Conservation (phyloP, 495 filamentous ascomycete genomes). For the Hypomontagnella monticulosa region DNA sequence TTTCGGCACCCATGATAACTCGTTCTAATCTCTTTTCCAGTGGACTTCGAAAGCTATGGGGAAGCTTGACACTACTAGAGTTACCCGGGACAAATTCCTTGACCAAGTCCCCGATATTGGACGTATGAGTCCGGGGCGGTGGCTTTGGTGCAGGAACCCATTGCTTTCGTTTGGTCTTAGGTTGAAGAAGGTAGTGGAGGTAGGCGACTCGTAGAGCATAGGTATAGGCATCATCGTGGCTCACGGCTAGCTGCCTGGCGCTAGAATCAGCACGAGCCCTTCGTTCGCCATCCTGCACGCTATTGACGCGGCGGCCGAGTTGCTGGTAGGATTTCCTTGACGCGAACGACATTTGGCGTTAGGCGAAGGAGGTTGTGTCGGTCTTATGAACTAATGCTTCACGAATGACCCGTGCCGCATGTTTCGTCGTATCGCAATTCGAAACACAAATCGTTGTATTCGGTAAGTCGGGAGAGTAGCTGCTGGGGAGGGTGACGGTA, state of each 20-base stretch:
- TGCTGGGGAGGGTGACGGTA: background rate
- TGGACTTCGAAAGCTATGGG: conserved; percentile 69
- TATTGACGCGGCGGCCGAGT: conserved; percentile 55
- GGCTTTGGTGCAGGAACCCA: conserved; percentile 74
- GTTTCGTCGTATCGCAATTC: conserved; percentile 16
- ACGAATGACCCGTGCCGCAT: conserved; percentile 27
- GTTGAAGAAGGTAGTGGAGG: conserved; percentile 91
- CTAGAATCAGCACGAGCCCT: conserved; percentile 51
- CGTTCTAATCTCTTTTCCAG: conserved; percentile 80
- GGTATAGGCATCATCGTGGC: conserved; percentile 81
- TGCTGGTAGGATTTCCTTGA: conserved; percentile 51
- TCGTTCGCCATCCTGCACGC: conserved; percentile 51
- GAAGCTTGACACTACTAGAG: conserved; percentile 55
- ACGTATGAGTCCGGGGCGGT: conserved; percentile 70
- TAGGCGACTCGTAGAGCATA: conserved; percentile 92
- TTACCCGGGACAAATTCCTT: conserved; percentile 61
- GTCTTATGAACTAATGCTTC: conserved; percentile 26
- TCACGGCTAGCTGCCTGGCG: conserved; percentile 52
- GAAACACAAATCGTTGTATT: background rate
- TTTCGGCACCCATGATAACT: conserved; percentile 75
- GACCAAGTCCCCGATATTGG: conserved; percentile 73
- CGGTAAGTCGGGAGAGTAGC: background rate
- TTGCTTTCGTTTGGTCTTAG: conserved; percentile 85
- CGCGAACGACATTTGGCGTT: conserved; percentile 55
- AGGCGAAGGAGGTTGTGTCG: conserved; percentile 11